Conservation (phyloP, 495 filamentous ascomycete genomes). For the Cudoniella acicularis region DNA sequence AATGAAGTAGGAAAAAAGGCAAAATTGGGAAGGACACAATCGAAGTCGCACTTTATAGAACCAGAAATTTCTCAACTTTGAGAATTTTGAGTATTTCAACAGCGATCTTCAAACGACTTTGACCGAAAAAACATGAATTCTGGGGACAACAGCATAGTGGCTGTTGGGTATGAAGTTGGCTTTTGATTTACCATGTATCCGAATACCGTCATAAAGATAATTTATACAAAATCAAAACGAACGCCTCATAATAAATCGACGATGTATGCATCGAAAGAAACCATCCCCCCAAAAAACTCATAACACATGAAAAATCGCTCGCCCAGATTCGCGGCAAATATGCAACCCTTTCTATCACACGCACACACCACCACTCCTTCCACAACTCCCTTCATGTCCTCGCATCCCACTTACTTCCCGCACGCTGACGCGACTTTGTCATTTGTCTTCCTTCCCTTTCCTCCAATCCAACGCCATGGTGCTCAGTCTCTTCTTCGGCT, state of each 20-base stretch:
- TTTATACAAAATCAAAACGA: neutral
- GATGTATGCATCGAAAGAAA: neutral
- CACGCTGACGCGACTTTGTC: slow-evolving; percentile 17
- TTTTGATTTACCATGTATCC: neutral
- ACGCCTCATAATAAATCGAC: neutral
- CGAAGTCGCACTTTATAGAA: neutral
- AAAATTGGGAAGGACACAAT: too few relatives aligned
- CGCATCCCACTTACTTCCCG: slow-evolving; percentile 24
- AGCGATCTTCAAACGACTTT: too few relatives aligned
- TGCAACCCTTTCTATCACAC: neutral
- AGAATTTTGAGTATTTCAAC: neutral
- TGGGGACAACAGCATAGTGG: neutral
- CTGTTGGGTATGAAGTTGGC: neutral
- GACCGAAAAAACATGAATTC: too few relatives aligned
- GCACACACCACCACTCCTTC: neutral
- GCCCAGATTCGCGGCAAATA: neutral
- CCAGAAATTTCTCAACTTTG: neutral
- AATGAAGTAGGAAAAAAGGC: too few relatives aligned
- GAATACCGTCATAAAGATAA: neutral
- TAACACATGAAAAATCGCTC: neutral
- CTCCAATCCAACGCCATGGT: slow-evolving; percentile 22
- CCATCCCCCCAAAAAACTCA: neutral
- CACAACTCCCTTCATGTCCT: neutral
- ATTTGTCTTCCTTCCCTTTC: slow-evolving; percentile 12
- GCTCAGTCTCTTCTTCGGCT: slow-evolving; percentile 12